A percentile compares a stretch with the other conserved stretches of the same genome.
These are phyloP conservation scores for Imleria badia DNA, from an alignment of 768 basidiomycete species.

Conservation along the genomic window DNA sequence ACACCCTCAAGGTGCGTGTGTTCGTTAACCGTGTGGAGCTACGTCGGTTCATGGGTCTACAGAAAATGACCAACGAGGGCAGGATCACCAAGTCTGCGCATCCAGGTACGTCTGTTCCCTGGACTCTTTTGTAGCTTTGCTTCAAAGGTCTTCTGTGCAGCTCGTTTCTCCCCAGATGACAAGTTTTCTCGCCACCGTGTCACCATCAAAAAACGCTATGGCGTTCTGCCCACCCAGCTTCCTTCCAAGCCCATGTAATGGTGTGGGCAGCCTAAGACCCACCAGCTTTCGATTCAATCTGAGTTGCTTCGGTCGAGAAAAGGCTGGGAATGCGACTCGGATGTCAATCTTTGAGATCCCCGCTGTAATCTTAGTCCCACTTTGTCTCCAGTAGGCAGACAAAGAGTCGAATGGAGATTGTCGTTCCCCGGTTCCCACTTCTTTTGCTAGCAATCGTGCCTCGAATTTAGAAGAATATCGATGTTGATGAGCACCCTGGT, in stretches of 20 bases:
- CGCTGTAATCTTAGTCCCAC: neutral
- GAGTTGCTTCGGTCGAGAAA: neutral
- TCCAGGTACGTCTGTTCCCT: conserved; percentile 62
- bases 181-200: conserved; percentile 98
- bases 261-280: no score
- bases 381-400: neutral
- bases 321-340: no score
- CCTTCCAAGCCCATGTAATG: conserved; percentile 83
- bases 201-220: conserved; percentile 92
- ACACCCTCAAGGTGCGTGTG: conserved; percentile 84
- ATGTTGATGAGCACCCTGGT: neutral
- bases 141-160: conserved; percentile 39
- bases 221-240: conserved; percentile 85
- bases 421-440: no score
- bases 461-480: neutral
- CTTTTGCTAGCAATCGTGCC: no score
- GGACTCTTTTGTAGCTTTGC: neutral
- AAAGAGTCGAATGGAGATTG: no score
- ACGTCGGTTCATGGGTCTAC: conserved; percentile 9
- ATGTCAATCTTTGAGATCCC: neutral
- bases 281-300: neutral
- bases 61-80: conserved; percentile 86
- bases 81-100: conserved; percentile 94
- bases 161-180: conserved; percentile 98
- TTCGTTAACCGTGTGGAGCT: neutral